These are phyloP conservation scores for Clitocybe nebularis DNA, from an alignment of 1,284 basidiomycete species.

Conservation along the genomic window DNA sequence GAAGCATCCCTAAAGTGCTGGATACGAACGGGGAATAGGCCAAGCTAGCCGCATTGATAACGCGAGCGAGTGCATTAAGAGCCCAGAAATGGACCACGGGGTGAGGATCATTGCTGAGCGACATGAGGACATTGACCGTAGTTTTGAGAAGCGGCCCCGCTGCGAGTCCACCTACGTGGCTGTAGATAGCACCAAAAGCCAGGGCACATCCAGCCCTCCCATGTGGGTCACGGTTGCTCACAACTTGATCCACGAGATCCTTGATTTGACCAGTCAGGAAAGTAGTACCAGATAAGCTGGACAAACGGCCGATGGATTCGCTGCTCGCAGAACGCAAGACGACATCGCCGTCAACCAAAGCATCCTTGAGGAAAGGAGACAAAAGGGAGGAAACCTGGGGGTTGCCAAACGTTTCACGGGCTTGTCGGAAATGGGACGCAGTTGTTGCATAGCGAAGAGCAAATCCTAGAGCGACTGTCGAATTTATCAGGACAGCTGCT, in stretches of 20 bases:
- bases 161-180: conserved; percentile 88
- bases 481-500: conserved; percentile 84
- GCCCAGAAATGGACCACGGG: conserved; percentile 96
- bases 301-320: conserved; percentile 87
- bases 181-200: conserved; percentile 93
- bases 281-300: conserved; percentile 78
- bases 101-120: conserved; percentile 93
- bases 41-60: conserved; percentile 90
- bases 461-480: conserved; percentile 76
- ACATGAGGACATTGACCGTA: conserved; percentile 94
- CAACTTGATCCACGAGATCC: conserved; percentile 92
- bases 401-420: conserved; percentile 68
- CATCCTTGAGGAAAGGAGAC: conserved; percentile 80
- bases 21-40: conserved; percentile 89
- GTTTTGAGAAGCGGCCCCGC: conserved; percentile 95
- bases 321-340: conserved; percentile 80
- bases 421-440: conserved; percentile 48
- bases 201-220: conserved; percentile 92
- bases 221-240: conserved; percentile 92
- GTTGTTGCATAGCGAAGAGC: conserved; percentile 63
- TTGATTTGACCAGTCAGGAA: conserved; percentile 91
- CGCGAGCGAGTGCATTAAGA: conserved; percentile 79
- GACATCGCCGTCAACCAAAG: conserved; percentile 78
- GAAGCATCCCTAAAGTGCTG: conserved; percentile 86
- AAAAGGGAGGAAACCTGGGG: conserved; percentile 67